phyloP scores from a whole-genome alignment of 176 grass and related monocot genomes.

The Coix lacrymajobi region DNA sequence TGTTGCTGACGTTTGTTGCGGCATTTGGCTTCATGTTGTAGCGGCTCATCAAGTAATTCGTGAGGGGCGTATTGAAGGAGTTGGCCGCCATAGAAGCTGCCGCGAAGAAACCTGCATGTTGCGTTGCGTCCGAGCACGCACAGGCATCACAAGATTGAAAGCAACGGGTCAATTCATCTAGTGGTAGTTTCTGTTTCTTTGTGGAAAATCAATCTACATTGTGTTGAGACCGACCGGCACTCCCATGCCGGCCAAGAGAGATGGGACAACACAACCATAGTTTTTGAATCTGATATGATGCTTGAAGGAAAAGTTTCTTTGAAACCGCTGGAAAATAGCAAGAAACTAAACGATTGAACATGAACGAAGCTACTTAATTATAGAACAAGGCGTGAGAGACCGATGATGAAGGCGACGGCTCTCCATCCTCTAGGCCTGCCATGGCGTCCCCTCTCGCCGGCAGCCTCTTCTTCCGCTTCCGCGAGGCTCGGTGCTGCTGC shows the following conservation, averaged over 20 bases:
- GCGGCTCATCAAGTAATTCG: constrained; percentile 16
- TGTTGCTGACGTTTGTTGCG: neutral
- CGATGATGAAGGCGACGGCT: constrained; percentile 6
- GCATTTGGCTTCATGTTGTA: constrained; percentile 27
- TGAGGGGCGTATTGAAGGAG: neutral
- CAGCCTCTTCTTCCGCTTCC: neutral
- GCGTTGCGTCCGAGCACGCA: neutral
- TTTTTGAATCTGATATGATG: neutral
- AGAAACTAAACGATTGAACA: neutral
- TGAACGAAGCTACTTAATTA: neutral
- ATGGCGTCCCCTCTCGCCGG: neutral
- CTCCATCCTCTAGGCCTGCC: constrained; percentile 20
- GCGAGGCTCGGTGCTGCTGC: neutral
- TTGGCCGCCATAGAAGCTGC: neutral
- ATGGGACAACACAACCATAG: too few relatives aligned
- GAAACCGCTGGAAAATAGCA: neutral
- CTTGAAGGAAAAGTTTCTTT: neutral
- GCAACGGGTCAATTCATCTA: too few relatives aligned
- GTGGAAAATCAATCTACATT: too few relatives aligned
- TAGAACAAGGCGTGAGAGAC: neutral
- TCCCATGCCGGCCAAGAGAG: too few relatives aligned
- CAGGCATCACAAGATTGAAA: neutral
- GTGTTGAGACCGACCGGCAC: too few relatives aligned
- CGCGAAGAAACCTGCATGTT: neutral
- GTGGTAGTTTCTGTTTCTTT: too few relatives aligned